These are phyloP conservation scores for Flaveria robusta DNA, from an alignment of 129 eudicot genomes.

Conservation along the genomic window DNA sequence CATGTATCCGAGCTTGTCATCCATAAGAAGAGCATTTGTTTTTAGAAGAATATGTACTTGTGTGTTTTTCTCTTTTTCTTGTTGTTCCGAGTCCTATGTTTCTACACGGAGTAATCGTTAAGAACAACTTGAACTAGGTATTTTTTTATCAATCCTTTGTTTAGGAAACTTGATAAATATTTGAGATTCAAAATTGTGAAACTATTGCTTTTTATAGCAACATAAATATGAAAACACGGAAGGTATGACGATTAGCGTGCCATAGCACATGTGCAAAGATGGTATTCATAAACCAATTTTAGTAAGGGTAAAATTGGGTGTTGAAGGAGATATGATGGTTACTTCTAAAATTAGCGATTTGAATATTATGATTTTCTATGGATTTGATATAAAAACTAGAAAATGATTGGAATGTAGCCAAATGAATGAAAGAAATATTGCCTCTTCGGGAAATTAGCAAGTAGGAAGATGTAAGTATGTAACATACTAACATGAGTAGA, in stretches of 20 bases:
- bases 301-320: background rate
- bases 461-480: background rate
- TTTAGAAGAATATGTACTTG: background rate
- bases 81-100: background rate
- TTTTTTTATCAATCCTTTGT: background rate
- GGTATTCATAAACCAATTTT: background rate
- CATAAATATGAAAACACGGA: background rate
- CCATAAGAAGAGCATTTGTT: background rate
- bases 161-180: background rate
- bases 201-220: background rate
- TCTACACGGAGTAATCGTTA: background rate
- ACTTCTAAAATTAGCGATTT: background rate
- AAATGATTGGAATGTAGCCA: slow-evolving; percentile 2
- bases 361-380: background rate
- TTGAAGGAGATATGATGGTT: slow-evolving; percentile 17
- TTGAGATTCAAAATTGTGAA: background rate
- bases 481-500: background rate
- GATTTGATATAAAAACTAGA: background rate
- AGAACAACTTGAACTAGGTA: background rate
- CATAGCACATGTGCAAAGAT: background rate
- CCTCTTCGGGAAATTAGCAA: background rate
- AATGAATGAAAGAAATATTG: background rate
- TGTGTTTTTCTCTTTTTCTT: slow-evolving; percentile 3
- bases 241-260: slow-evolving; percentile 6
- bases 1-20: too few species aligned